Percentiles rank a stretch among this genome's conserved stretches.
These are phyloP conservation scores for Endogone sp. DNA, from an alignment of 192 early-diverging fungal species.

Conservation along the genomic window DNA sequence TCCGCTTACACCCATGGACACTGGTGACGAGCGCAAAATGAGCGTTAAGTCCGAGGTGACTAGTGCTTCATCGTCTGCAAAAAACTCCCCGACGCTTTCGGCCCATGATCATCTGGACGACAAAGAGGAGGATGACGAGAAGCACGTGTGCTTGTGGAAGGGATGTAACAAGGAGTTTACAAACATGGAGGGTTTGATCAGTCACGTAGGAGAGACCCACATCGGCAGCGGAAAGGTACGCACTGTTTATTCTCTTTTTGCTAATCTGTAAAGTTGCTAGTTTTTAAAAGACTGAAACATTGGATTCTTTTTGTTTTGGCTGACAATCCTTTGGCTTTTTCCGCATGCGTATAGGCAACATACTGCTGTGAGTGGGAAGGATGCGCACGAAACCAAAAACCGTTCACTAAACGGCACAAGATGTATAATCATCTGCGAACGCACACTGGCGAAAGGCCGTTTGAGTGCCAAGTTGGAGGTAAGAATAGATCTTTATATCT, in stretches of 20 bases:
- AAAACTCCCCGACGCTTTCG: slow-evolving; percentile 11
- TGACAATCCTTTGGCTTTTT: slow-evolving; percentile 1
- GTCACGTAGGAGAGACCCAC: slow-evolving; percentile 49
- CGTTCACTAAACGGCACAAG: slow-evolving; percentile 71
- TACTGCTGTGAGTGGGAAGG: slow-evolving; percentile 51
- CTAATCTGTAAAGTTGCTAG: no score
- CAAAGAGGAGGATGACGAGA: slow-evolving; percentile 22
- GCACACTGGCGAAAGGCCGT: slow-evolving; percentile 76
- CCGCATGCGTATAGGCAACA: slow-evolving; percentile 23
- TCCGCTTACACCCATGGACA: slow-evolving; percentile 11
- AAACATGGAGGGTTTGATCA: slow-evolving; percentile 41
- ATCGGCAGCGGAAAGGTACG: slow-evolving; percentile 60
- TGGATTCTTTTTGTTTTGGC: background rate
- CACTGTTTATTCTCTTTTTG: background rate
- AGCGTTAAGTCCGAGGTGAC: slow-evolving; percentile 12
- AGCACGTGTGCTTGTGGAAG: slow-evolving; percentile 46
- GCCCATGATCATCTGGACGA: slow-evolving; percentile 4
- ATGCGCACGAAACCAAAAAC: slow-evolving; percentile 48
- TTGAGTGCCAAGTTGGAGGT: slow-evolving; percentile 54
- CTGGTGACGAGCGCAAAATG: background rate
- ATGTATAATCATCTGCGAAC: slow-evolving; percentile 70
- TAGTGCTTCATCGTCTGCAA: slow-evolving; percentile 12
- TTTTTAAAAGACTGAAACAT: background rate
- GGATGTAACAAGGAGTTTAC: slow-evolving; percentile 39
- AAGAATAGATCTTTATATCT: slow-evolving; percentile 1